Base-by-base conservation (phyloP, 495 filamentous ascomycete genomes). In the Hyphodiscus hymeniophilus region DNA sequence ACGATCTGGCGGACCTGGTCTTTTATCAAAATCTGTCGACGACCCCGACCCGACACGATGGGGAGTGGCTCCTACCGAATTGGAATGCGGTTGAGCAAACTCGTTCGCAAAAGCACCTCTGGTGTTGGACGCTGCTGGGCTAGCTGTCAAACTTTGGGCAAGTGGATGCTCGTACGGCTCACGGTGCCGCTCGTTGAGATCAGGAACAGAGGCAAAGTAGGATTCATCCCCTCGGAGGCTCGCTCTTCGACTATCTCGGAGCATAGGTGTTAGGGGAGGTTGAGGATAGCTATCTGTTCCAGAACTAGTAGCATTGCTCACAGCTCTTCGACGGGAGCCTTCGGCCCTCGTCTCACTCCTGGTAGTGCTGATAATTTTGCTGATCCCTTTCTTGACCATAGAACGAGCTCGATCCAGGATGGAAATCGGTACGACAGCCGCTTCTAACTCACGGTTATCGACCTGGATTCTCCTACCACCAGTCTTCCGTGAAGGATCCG, bases 391-490 rank as follows among this genome's bases (percentile, higher is more conserved):
- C 64, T 84, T 85, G 51, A 89, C 66, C 6, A 72, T 76, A 12
- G 79, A 83, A 33, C 73, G 72, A 40, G 85, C 76, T 26, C 86
- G 80, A 59, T 94, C 84, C 6, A 98, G 73, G 50, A 96, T 79
- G 3, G 82, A 88, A 31, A 96, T 78, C 40, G 87, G 88, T 15
- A 92, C 83, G 51, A 99, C 94, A 42, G 92, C 94, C 34, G 77
- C 79, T 21, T 86, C 87, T 50, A 99, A 80, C 63, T 99, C 92
- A 56, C 84, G 80, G 43, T 83, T 84, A 12, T 92, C 89, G 39
- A 99, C 86, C 60, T 95, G 84, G 55, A 99, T 97, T 67, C 80
- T 87, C 65, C 87, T 84, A 50, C 89, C 89, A 45, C 89, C 81
- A 48, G 82, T 84, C 50, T 83, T 82, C 22, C 80, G 75, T 18